A percentile compares a stretch with the other conserved stretches of the same genome.
Conservation (phyloP, 495 filamentous ascomycete species). For the Rusavskia elegans region DNA sequence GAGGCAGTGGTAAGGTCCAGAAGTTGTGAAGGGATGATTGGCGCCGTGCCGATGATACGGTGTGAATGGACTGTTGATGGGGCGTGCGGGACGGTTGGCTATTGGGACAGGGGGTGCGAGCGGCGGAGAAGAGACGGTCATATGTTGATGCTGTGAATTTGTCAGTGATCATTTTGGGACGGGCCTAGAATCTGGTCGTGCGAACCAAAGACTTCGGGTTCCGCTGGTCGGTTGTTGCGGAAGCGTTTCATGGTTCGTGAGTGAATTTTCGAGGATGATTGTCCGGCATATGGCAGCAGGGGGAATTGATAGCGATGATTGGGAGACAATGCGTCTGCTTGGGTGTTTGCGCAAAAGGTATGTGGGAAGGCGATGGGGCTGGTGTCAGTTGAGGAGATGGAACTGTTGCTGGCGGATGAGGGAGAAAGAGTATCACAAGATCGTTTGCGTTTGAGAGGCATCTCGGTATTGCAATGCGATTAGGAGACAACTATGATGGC, state of each 20-base stretch:
- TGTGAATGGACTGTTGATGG: background rate
- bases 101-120: constrained; percentile 28
- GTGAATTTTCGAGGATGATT: constrained; percentile 25
- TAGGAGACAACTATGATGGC: too few relatives aligned
- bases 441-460: constrained; percentile 38
- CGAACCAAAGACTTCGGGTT: constrained; percentile 29
- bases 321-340: background rate
- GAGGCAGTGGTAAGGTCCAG: background rate
- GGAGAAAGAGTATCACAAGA: constrained; percentile 22
- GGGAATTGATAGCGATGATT: too few relatives aligned
- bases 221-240: constrained; percentile 30
- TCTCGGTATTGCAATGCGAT: constrained; percentile 2
- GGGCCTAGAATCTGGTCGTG: background rate
- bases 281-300: background rate
- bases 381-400: constrained; percentile 15
- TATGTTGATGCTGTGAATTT: constrained; percentile 10
- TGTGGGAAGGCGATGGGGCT: constrained; percentile 7
- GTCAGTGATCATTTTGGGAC: background rate
- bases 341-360: constrained; percentile 2
- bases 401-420: constrained; percentile 19
- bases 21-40: constrained; percentile 5
- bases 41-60: constrained; percentile 1
- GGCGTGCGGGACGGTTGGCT: background rate
- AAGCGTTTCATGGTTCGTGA: constrained; percentile 38
- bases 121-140: constrained; percentile 30